Conservation (phyloP, 163 green algal species). For the Coccomyxa subellipsoidea region DNA sequence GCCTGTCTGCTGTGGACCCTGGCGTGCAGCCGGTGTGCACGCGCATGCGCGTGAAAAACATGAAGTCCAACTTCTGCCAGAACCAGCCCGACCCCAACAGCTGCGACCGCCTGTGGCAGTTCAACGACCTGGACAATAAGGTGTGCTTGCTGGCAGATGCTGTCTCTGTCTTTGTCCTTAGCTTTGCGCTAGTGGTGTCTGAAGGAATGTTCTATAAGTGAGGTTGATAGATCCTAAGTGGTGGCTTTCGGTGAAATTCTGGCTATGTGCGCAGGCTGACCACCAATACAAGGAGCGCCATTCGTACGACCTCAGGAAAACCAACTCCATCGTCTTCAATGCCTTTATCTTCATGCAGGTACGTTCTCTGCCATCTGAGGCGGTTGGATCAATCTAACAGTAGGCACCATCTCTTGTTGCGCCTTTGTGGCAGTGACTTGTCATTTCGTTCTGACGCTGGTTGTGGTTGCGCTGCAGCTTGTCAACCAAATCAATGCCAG, state of each 20-base stretch:
- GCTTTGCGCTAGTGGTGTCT: too few species aligned
- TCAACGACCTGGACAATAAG: slow-evolving; percentile 18
- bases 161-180: too few species aligned
- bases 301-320: slow-evolving; percentile 26
- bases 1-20: background rate
- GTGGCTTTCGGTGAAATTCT: background rate
- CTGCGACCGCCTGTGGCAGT: slow-evolving; percentile 33
- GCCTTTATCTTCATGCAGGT: slow-evolving; percentile 93
- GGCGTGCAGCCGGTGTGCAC: slow-evolving; percentile 14
- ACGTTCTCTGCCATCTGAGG: background rate
- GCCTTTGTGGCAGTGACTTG: too few species aligned
- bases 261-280: slow-evolving; percentile 9
- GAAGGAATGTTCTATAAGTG: too few species aligned
- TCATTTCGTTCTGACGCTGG: too few species aligned
- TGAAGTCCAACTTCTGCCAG: slow-evolving; percentile 30
- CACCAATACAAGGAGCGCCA: background rate
- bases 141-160: background rate
- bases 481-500: slow-evolving; percentile 92
- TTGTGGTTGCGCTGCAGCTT: too few species aligned
- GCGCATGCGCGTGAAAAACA: background rate
- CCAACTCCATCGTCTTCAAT: slow-evolving; percentile 95
- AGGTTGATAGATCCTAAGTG: too few species aligned
- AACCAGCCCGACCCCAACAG: slow-evolving; percentile 14
- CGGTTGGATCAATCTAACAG: too few species aligned
- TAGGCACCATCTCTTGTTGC: too few species aligned